phyloP scores from a whole-genome alignment of 2,329 filamentous ascomycete genomes.

The Bipolaris oryzae region DNA sequence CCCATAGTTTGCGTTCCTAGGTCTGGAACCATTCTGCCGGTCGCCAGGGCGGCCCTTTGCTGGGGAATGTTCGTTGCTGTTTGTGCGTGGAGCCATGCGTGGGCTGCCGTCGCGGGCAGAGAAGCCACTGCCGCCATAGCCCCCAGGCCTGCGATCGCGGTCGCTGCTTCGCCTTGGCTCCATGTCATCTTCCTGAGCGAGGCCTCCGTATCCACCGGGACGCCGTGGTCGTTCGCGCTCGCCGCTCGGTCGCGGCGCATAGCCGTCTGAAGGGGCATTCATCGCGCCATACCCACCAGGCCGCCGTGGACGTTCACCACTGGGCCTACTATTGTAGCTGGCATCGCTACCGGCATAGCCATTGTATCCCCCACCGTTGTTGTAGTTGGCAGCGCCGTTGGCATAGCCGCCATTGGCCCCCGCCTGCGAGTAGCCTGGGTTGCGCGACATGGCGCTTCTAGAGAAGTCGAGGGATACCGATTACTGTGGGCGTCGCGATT shows the following conservation, averaged over 20 bases:
- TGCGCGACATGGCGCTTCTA: conserved; percentile 44
- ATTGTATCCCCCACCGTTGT: conserved; percentile 26
- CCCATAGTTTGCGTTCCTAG: conserved; percentile 43
- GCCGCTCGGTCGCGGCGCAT: conserved; percentile 23
- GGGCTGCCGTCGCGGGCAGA: conserved; percentile 31
- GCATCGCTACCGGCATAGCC: conserved; percentile 27
- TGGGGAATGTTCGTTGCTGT: conserved; percentile 52
- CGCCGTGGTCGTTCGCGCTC: conserved; percentile 29
- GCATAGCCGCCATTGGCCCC: conserved; percentile 46
- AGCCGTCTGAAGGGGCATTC: conserved; percentile 26
- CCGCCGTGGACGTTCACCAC: conserved; percentile 37
- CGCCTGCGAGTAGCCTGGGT: conserved; percentile 40
- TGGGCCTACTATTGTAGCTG: conserved; percentile 28
- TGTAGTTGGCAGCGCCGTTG: conserved; percentile 34
- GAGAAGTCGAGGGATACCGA: conserved; percentile 11
- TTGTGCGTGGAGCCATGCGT: conserved; percentile 41
- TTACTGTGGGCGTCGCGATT: conserved; percentile 1
- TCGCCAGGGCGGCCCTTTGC: conserved; percentile 52
- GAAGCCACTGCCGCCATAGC: conserved; percentile 44
- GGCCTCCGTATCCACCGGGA: conserved; percentile 34
- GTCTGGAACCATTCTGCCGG: conserved; percentile 29
- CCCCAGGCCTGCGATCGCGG: conserved; percentile 37
- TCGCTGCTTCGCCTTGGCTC: conserved; percentile 32
- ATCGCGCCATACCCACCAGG: conserved; percentile 42
- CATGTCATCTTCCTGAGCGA: conserved; percentile 37